phyloP scores from a whole-genome alignment of 2,329 filamentous ascomycete genomes.

The Xylariomycetidae sp. region DNA sequence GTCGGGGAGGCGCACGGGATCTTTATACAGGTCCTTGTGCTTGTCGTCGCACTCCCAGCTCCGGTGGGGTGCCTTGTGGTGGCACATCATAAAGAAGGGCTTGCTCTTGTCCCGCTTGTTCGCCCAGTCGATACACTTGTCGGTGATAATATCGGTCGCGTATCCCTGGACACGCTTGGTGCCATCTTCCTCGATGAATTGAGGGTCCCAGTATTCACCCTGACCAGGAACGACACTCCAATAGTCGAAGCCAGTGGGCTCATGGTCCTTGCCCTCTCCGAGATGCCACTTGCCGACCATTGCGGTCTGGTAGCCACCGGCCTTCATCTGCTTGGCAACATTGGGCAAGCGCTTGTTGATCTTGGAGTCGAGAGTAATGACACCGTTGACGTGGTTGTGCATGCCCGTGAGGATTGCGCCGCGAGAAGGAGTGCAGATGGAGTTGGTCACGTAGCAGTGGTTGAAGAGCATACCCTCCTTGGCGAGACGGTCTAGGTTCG shows the following conservation, averaged over 20 bases:
- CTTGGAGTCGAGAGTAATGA: slow-evolving; percentile 41
- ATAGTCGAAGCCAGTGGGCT: slow-evolving; percentile 45
- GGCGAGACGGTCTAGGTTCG: slow-evolving; percentile 44
- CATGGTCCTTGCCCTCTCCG: slow-evolving; percentile 38
- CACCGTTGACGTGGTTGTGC: slow-evolving; percentile 47
- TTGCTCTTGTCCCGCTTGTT: neutral
- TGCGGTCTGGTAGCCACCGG: slow-evolving; percentile 41
- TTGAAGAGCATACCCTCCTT: slow-evolving; percentile 44
- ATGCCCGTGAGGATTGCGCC: slow-evolving; percentile 44
- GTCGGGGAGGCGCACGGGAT: slow-evolving; percentile 40
- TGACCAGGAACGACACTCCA: slow-evolving; percentile 47
- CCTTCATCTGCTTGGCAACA: slow-evolving; percentile 36
- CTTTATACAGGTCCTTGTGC: slow-evolving; percentile 40
- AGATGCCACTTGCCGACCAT: slow-evolving; percentile 52
- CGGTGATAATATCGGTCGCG: slow-evolving; percentile 46
- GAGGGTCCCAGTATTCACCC: slow-evolving; percentile 45
- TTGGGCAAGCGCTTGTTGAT: slow-evolving; percentile 12
- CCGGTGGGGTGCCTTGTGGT: slow-evolving; percentile 47
- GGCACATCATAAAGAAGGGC: slow-evolving; percentile 51
- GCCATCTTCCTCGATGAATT: slow-evolving; percentile 37
- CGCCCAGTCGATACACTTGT: slow-evolving; percentile 33
- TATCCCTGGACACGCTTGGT: slow-evolving; percentile 33
- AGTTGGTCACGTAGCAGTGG: slow-evolving; percentile 49
- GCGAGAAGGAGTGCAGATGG: slow-evolving; percentile 46
- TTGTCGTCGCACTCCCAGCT: neutral